Percentiles rank a stretch among this genome's conserved stretches.
Conservation (phyloP, 2,329 filamentous ascomycete species). For the Penicillium glabrum region DNA sequence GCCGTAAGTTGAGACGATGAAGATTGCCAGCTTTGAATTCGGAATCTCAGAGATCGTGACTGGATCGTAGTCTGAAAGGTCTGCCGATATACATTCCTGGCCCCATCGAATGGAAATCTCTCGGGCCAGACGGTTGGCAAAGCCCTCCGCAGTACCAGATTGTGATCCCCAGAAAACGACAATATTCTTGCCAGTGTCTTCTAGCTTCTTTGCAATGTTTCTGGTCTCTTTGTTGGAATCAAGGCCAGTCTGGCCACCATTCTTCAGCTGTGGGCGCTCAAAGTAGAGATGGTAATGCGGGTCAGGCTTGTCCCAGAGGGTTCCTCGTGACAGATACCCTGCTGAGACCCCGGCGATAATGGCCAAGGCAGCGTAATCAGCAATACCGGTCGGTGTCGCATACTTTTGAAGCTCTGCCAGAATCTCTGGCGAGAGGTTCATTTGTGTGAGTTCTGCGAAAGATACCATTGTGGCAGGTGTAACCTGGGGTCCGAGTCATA, state of each 20-base stretch:
- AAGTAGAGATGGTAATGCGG: slow-evolving; percentile 51
- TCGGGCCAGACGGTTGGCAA: slow-evolving; percentile 84
- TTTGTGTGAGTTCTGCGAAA: slow-evolving; percentile 10
- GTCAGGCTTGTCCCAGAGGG: slow-evolving; percentile 51
- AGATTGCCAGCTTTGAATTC: slow-evolving; percentile 81
- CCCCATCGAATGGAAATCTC: slow-evolving; percentile 88
- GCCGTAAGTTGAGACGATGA: slow-evolving; percentile 89
- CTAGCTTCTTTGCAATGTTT: slow-evolving; percentile 48
- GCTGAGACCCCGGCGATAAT: slow-evolving; percentile 37
- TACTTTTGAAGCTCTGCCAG: slow-evolving; percentile 19
- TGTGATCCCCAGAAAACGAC: slow-evolving; percentile 94
- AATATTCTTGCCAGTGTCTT: slow-evolving; percentile 61
- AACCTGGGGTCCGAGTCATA: neutral
- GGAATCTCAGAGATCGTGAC: slow-evolving; percentile 80
- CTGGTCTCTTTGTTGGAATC: slow-evolving; percentile 38
- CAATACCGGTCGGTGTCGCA: slow-evolving; percentile 20
- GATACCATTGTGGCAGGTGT: slow-evolving; percentile 5
- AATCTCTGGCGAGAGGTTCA: slow-evolving; percentile 18
- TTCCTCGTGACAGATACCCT: slow-evolving; percentile 45
- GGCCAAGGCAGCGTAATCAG: slow-evolving; percentile 39
- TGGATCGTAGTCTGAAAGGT: slow-evolving; percentile 90
- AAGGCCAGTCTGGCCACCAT: slow-evolving; percentile 20
- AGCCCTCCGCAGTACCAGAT: slow-evolving; percentile 92
- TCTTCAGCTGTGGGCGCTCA: slow-evolving; percentile 49
- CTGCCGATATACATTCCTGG: slow-evolving; percentile 90